These are phyloP conservation scores for Lactarius deliciosus DNA, from an alignment of 768 basidiomycete genomes.

Conservation along the genomic window DNA sequence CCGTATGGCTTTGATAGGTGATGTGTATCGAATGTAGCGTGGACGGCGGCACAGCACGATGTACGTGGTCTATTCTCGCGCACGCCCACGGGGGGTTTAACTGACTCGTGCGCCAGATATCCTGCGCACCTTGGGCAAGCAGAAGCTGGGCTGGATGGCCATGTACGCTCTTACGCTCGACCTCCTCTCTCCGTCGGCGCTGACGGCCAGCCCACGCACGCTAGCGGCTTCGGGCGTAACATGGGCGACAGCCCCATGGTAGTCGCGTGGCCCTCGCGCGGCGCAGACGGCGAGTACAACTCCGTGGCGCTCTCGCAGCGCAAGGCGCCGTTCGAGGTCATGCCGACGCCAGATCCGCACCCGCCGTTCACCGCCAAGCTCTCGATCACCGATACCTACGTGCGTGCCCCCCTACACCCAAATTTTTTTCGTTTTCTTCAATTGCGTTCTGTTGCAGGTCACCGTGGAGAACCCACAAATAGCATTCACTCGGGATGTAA, in stretches of 20 bases:
- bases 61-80: constrained; percentile 1
- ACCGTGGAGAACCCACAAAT: constrained; percentile 14
- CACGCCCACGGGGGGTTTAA: too few species aligned
- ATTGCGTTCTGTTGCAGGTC: background rate
- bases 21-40: constrained; percentile 24
- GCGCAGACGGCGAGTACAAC: constrained; percentile 40
- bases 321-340: constrained; percentile 48
- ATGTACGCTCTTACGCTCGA: constrained; percentile 13
- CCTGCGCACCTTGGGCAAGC: constrained; percentile 26
- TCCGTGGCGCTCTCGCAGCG: constrained; percentile 66
- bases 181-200: constrained; percentile 29
- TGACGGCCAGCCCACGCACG: too few species aligned
- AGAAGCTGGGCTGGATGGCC: constrained; percentile 33
- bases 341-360: constrained; percentile 54
- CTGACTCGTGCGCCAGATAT: constrained; percentile 23
- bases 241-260: constrained; percentile 67
- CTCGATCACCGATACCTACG: constrained; percentile 36
- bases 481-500: constrained; percentile 11
- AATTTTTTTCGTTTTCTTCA: background rate
- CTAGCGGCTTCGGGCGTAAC: constrained; percentile 52
- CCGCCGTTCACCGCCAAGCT: constrained; percentile 54
- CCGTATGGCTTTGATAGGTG: background rate
- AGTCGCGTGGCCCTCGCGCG: constrained; percentile 65
- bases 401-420: constrained; percentile 31
- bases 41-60: constrained; percentile 18